Conservation (phyloP, 306 rosid genomes). For the Cucumis melo region DNA sequence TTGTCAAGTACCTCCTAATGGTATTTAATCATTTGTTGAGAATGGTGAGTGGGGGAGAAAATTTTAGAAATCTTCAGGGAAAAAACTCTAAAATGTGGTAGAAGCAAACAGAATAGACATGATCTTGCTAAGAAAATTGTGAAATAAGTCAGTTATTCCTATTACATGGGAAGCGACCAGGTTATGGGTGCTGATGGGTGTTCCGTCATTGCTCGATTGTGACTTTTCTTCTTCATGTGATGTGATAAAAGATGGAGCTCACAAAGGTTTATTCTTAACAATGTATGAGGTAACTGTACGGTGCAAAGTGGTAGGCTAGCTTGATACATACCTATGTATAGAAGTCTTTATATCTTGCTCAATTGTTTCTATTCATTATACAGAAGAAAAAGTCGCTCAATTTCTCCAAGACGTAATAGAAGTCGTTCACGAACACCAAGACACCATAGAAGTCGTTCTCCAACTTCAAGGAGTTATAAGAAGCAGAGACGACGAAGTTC, state of each 20-base stretch:
- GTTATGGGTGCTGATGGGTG: slow-evolving; percentile 76
- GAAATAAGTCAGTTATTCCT: slow-evolving; percentile 40
- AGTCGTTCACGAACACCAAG: slow-evolving; percentile 39
- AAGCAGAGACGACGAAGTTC: slow-evolving; percentile 71
- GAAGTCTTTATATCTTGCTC: slow-evolving; percentile 23
- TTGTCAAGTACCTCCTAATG: background rate
- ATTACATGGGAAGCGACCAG: slow-evolving; percentile 70
- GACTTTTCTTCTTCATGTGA: slow-evolving; percentile 71
- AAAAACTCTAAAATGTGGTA: background rate
- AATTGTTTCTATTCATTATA: slow-evolving; percentile 24
- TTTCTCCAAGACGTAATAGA: slow-evolving; percentile 24
- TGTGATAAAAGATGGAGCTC: slow-evolving; percentile 96
- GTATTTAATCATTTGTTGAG: background rate
- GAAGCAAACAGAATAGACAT: slow-evolving; percentile 16
- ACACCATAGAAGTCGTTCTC: slow-evolving; percentile 57
- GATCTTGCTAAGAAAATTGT: slow-evolving; percentile 25
- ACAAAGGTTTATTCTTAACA: slow-evolving; percentile 77
- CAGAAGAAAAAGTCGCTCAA: slow-evolving; percentile 59
- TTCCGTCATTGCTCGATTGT: slow-evolving; percentile 79
- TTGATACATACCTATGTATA: slow-evolving; percentile 14
- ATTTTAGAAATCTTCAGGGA: background rate
- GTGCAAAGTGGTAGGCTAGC: slow-evolving; percentile 50
- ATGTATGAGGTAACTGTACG: slow-evolving; percentile 92
- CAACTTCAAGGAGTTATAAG: slow-evolving; percentile 37
- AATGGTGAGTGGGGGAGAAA: background rate